Evolutionary conservation across 805 yeast species (phyloP).

Genomic region (Saccharomyces eubayanus): DNA sequence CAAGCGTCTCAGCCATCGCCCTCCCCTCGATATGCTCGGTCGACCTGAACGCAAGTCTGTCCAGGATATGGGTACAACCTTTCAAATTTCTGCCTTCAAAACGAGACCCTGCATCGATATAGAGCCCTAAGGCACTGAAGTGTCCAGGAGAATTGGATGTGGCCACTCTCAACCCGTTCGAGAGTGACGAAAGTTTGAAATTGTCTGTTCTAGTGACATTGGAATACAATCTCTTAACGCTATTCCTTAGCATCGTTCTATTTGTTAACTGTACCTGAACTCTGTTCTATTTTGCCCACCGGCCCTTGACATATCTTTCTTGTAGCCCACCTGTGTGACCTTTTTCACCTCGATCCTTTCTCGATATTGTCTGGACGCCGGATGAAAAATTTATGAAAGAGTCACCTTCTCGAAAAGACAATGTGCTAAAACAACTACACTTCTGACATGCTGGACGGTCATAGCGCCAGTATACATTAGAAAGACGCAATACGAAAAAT

Average conservation of each 20-base stretch:
- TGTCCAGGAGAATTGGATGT: slow-evolving; percentile 85
- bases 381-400: background rate
- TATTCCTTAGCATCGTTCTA: slow-evolving; percentile 7
- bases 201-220: slow-evolving; percentile 14
- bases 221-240: slow-evolving; percentile 15
- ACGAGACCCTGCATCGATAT: slow-evolving; percentile 84
- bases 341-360: background rate
- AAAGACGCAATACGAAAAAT: slow-evolving; percentile 14
- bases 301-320: background rate
- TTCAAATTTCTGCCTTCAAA: slow-evolving; percentile 53
- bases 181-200: slow-evolving; percentile 36
- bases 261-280: background rate
- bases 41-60: slow-evolving; percentile 77
- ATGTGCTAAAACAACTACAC: background rate
- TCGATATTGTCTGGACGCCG: background rate
- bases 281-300: background rate
- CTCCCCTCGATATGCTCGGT: slow-evolving; percentile 50
- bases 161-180: slow-evolving; percentile 75
- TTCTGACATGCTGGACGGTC: background rate
- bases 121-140: slow-evolving; percentile 84
- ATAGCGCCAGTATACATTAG: background rate
- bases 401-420: background rate
- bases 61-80: slow-evolving; percentile 79
- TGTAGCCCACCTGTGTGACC: background rate
- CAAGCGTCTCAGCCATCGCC: slow-evolving; percentile 67